Evolutionary conservation across 257 asterid genomes (phyloP).

Genomic region (Ehretia macrophylla): DNA sequence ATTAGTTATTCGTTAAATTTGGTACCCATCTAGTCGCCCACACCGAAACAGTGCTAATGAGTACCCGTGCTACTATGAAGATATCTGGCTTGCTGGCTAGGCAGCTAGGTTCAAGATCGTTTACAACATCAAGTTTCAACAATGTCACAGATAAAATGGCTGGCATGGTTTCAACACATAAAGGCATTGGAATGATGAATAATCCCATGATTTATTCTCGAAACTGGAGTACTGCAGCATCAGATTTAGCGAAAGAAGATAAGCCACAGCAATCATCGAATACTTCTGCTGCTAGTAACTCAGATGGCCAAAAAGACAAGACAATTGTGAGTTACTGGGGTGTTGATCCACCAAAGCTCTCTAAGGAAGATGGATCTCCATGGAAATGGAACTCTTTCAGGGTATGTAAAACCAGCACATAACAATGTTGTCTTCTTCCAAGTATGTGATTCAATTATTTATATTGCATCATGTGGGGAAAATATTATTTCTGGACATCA

Average conservation of each 20-base stretch:
- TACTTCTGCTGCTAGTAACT: too few species aligned
- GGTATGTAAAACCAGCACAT: slow-evolving; percentile 23
- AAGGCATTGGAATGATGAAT: slow-evolving; percentile 13
- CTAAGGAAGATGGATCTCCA: slow-evolving; percentile 54
- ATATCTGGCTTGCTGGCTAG: slow-evolving; percentile 24
- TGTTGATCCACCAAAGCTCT: slow-evolving; percentile 39
- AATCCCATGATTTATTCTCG: slow-evolving; percentile 12
- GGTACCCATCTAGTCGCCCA: too few species aligned
- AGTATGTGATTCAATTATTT: too few species aligned
- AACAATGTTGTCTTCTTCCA: too few species aligned
- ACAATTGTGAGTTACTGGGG: slow-evolving; percentile 65
- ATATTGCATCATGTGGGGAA: too few species aligned
- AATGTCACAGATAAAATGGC: not conserved
- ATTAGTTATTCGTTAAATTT: too few species aligned
- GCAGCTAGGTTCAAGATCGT: slow-evolving; percentile 16
- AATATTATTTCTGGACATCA: too few species aligned
- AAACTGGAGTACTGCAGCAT: slow-evolving; percentile 27
- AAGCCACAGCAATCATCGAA: slow-evolving; percentile 9
- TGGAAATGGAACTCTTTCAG: slow-evolving; percentile 75
- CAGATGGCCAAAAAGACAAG: slow-evolving; percentile 11
- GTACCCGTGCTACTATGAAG: slow-evolving; percentile 24
- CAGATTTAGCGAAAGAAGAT: slow-evolving; percentile 16
- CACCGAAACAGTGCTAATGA: too few species aligned
- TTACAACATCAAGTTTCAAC: slow-evolving; percentile 5
- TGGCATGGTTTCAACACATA: not conserved